A percentile compares a stretch with the other conserved stretches of the same genome.
Conservation (phyloP, 169 alveolate species). For the Plasmodium billcollinsi region DNA sequence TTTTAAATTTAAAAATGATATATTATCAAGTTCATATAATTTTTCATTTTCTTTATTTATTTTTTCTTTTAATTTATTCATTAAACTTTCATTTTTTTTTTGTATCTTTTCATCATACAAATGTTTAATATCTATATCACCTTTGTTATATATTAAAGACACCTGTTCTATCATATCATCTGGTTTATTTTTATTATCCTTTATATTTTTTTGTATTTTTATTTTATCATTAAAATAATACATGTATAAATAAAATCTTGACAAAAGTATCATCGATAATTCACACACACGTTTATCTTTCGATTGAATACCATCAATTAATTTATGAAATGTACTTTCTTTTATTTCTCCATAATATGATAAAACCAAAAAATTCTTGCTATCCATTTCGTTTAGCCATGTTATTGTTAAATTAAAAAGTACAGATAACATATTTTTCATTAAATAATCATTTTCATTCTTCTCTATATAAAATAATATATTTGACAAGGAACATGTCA, state of each 20-base stretch:
- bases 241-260: conserved; percentile 21
- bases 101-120: too few species aligned
- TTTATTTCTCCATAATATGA: not conserved
- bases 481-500: conserved; percentile 3
- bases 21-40: conserved; percentile 7
- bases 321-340: not conserved
- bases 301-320: conserved; percentile 3
- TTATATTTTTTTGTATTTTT: not conserved
- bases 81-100: not conserved
- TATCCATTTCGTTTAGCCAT: conserved; percentile 16
- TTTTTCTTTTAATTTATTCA: conserved; percentile 9
- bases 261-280: conserved; percentile 1
- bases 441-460: not conserved
- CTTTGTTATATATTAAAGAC: not conserved
- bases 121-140: too few species aligned
- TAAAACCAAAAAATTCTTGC: too few species aligned
- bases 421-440: conserved; percentile 15
- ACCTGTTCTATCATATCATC: not conserved
- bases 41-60: conserved; percentile 19
- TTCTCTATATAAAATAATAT: conserved; percentile 22
- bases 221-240: conserved; percentile 11
- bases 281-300: conserved; percentile 13
- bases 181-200: not conserved
- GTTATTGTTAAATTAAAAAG: conserved; percentile 23
- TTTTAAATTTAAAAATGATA: not conserved